A percentile compares a stretch with the other conserved stretches of the same genome.
Conservation (phyloP, 106 monocot species). For the Dioscorea alata region DNA sequence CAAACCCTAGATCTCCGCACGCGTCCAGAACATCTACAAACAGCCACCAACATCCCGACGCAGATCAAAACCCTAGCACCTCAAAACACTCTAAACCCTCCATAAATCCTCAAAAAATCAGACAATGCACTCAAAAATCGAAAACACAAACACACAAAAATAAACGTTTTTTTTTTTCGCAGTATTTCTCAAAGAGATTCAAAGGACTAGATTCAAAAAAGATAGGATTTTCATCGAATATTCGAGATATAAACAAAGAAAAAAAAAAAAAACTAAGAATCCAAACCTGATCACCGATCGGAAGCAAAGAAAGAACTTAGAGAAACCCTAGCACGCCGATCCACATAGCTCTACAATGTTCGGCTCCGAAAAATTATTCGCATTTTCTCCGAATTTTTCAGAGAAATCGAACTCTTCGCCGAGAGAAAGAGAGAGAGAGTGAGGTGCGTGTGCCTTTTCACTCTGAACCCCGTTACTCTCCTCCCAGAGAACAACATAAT, state of each 20-base stretch:
- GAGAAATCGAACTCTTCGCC: neutral
- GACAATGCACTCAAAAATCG: neutral
- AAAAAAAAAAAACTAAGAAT: neutral
- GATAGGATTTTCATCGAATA: neutral
- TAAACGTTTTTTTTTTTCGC: neutral
- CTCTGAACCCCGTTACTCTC: neutral
- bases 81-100: too few relatives aligned
- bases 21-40: too few relatives aligned
- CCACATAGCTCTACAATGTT: neutral
- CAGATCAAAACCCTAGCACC: too few relatives aligned
- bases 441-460: neutral
- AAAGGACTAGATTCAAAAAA: neutral
- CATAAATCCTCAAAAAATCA: too few relatives aligned
- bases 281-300: neutral
- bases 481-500: neutral
- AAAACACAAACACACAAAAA: neutral
- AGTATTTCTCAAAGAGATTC: neutral
- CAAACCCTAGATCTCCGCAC: too few relatives aligned
- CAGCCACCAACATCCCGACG: too few relatives aligned
- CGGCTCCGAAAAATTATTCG: neutral
- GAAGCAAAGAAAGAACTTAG: neutral
- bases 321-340: neutral
- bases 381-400: neutral
- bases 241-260: neutral
- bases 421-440: neutral